phyloP scores from a whole-genome alignment of 2,329 filamentous ascomycete species.

The Phialophora verrucosa region DNA sequence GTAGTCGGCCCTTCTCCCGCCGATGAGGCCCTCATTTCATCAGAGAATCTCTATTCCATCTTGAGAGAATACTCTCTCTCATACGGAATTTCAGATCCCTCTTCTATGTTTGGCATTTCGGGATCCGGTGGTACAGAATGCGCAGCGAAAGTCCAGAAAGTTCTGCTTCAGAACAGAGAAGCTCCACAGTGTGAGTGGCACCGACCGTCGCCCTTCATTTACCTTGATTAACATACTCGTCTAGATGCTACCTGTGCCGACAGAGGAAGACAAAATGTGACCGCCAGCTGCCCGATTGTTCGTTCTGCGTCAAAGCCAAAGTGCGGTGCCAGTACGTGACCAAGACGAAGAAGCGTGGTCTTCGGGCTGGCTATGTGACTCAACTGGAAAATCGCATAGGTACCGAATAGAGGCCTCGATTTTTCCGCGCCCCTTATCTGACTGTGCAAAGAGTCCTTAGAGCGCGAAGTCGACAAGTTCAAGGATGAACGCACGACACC shows the following conservation, averaged over 20 bases:
- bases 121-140: constrained; percentile 8
- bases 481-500: constrained; percentile 27
- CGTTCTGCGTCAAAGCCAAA: constrained; percentile 40
- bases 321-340: constrained; percentile 39
- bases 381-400: constrained; percentile 46
- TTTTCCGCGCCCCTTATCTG: not conserved
- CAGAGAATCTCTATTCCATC: not conserved
- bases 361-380: constrained; percentile 48
- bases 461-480: constrained; percentile 37
- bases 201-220: not conserved
- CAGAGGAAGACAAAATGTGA: constrained; percentile 44
- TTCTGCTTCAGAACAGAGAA: constrained; percentile 25
- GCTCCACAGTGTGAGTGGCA: constrained; percentile 30
- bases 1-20: constrained; percentile 7
- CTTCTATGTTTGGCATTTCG: not conserved
- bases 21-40: not conserved
- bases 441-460: constrained; percentile 30
- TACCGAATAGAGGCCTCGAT: constrained; percentile 26
- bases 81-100: not conserved
- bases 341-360: constrained; percentile 41
- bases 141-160: constrained; percentile 23
- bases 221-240: not conserved
- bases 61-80: not conserved
- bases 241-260: constrained; percentile 39
- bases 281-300: constrained; percentile 39